Conservation (phyloP, 257 asterid species). For the Przewalskia tangutica region DNA sequence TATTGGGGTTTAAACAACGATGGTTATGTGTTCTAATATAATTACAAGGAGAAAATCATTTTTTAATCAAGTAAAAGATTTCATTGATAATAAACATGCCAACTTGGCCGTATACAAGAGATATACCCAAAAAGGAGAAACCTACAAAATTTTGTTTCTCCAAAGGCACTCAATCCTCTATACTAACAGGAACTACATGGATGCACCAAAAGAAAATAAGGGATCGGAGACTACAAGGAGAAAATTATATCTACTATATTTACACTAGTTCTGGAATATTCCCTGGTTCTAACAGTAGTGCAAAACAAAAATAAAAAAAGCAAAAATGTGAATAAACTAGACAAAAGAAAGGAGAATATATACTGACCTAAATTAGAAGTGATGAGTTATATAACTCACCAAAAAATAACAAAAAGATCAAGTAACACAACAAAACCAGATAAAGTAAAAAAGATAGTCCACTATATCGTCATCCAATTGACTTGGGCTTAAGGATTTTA, state of each 20-base stretch:
- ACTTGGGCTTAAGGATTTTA: not conserved
- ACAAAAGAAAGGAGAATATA: not conserved
- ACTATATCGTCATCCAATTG: not conserved
- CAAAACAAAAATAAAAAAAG: not conserved
- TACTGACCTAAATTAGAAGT: not conserved
- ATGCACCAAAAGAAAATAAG: no score
- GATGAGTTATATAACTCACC: not conserved
- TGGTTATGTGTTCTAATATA: not conserved
- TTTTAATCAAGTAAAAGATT: no score
- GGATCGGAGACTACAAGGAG: not conserved
- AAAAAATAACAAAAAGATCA: not conserved
- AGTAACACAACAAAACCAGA: not conserved
- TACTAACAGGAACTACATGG: no score
- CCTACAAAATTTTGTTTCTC: no score
- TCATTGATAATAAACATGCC: no score
- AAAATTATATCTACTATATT: not conserved
- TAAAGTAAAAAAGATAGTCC: not conserved
- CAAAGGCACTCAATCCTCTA: no score
- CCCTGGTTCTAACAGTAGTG: not conserved
- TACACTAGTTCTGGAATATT: not conserved
- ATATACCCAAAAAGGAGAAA: no score
- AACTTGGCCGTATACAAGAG: no score
- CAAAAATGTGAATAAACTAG: not conserved
- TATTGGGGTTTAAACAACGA: not conserved
- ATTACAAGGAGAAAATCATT: not conserved